Evolutionary conservation across 2,329 filamentous ascomycete genomes (phyloP).

Genomic region (Sodiomyces alkalinus): DNA sequence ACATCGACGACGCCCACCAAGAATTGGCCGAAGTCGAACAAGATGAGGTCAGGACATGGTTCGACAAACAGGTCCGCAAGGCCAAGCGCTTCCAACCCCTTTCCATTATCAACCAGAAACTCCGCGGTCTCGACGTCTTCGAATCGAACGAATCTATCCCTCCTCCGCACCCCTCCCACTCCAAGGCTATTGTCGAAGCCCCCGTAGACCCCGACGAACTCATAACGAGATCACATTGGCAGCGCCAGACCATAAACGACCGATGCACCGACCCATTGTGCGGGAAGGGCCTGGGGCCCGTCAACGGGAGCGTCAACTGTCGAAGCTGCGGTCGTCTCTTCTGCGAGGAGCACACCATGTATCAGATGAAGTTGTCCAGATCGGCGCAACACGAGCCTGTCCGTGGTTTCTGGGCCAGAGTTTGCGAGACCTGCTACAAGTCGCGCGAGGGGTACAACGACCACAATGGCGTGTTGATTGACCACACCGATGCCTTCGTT

Average conservation of each 20-base stretch:
- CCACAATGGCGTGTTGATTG: slow-evolving; percentile 53
- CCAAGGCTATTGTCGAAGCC: slow-evolving; percentile 23
- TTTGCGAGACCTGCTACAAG: slow-evolving; percentile 99
- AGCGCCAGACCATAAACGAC: slow-evolving; percentile 59
- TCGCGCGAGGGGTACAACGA: slow-evolving; percentile 93
- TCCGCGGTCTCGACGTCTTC: slow-evolving; percentile 84
- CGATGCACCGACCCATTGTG: slow-evolving; percentile 78
- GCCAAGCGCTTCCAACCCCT: slow-evolving; percentile 88
- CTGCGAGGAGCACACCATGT: slow-evolving; percentile 97
- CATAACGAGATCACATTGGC: slow-evolving; percentile 82
- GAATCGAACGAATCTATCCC: slow-evolving; percentile 66
- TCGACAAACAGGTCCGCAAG: slow-evolving; percentile 85
- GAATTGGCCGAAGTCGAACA: slow-evolving; percentile 80
- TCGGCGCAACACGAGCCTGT: slow-evolving; percentile 82
- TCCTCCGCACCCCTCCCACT: slow-evolving; percentile 11
- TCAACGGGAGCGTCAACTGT: slow-evolving; percentile 82
- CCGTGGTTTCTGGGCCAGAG: slow-evolving; percentile 80
- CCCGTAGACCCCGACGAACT: slow-evolving; percentile 72
- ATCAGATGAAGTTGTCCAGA: slow-evolving; percentile 93
- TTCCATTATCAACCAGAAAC: slow-evolving; percentile 81
- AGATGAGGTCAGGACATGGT: slow-evolving; percentile 94
- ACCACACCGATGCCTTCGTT: slow-evolving; percentile 59
- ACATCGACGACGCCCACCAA: slow-evolving; percentile 77
- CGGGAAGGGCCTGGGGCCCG: slow-evolving; percentile 59
- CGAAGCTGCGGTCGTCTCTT: slow-evolving; percentile 85